These are phyloP conservation scores for Colletotrichum karsti DNA, from an alignment of 2,329 filamentous ascomycete species.

Conservation along the genomic window DNA sequence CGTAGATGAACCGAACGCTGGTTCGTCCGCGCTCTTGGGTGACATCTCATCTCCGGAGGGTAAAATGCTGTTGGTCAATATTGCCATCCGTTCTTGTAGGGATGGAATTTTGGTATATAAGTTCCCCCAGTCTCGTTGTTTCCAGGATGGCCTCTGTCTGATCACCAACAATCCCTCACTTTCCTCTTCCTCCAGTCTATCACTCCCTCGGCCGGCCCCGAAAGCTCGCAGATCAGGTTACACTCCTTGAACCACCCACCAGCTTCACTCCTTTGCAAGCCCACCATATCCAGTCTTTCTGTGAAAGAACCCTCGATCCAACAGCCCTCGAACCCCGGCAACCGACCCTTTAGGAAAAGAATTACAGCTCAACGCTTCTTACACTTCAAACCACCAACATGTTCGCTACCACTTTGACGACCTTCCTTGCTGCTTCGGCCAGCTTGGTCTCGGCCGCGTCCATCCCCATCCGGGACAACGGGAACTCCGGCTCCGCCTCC, in stretches of 20 bases:
- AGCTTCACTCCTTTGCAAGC: constrained; percentile 29
- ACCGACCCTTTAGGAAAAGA: background rate
- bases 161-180: constrained; percentile 26
- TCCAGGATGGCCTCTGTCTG: background rate
- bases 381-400: constrained; percentile 29
- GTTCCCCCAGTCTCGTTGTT: constrained; percentile 1
- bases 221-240: constrained; percentile 26
- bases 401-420: constrained; percentile 37
- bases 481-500: constrained; percentile 39
- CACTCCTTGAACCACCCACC: constrained; percentile 14
- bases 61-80: constrained; percentile 1
- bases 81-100: constrained; percentile 12
- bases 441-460: constrained; percentile 35
- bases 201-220: constrained; percentile 27
- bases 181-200: background rate
- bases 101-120: constrained; percentile 22
- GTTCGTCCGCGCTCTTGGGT: background rate
- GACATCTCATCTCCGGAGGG: constrained; percentile 21
- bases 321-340: constrained; percentile 1
- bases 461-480: constrained; percentile 30
- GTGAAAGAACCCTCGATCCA: constrained; percentile 12
- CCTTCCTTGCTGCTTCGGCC: constrained; percentile 39
- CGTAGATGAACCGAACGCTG: constrained; percentile 20
- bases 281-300: constrained; percentile 7
- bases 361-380: background rate